Base-by-base conservation (phyloP, 2,329 filamentous ascomycete species). In the Pyrenochaeta sp. region DNA sequence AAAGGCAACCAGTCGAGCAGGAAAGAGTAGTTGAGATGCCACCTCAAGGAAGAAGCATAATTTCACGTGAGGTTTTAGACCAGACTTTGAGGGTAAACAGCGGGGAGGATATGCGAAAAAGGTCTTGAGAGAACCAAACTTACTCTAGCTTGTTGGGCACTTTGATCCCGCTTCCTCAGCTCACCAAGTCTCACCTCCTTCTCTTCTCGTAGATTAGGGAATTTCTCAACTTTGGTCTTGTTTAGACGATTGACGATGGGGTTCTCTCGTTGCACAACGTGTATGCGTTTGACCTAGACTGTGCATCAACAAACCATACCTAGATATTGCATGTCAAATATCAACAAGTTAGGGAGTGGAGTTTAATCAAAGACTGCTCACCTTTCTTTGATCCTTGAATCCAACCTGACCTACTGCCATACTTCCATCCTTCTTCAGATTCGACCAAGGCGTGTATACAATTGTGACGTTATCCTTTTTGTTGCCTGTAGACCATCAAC, bases 381-480 rank as follows among this genome's bases (percentile, higher is more conserved):
- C 83, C 78, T 88, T 89, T 68, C 91, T 92, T 35, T 84, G 85
- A 76, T 97, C 91, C 72, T 97, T 93, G 81, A 98, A 99, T 60
- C 90, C 89, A 47, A 99, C 95, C 74, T 99, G 95, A 18, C 95
- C 95, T 2, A 89, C 89, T 15, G 91, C 93, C 95, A 99, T 99
- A 75, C 89, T 91, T 27, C 93, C 94, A 71, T 96, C 92, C 74
- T 99, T 99, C 74, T 91, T 90, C 30, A 99, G 84, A 75, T 99
- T 99, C 39, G 91, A 90, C 92, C 95, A 98, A 6, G 95, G 95
- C 4, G 95, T 99, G 80, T 99, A 99, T 71, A 99, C 96, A 71
- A 99, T 77, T 14, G 92, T 96, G 68, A 99, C 82, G 77, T 98
- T 98, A 77, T 98, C 94, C 77, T 97, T 98, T 79, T 99, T 99